Evolutionary conservation across 768 basidiomycete genomes (phyloP), one percentile per base, ranked within the genome.

Genomic region (Mycena leptocephala): DNA sequence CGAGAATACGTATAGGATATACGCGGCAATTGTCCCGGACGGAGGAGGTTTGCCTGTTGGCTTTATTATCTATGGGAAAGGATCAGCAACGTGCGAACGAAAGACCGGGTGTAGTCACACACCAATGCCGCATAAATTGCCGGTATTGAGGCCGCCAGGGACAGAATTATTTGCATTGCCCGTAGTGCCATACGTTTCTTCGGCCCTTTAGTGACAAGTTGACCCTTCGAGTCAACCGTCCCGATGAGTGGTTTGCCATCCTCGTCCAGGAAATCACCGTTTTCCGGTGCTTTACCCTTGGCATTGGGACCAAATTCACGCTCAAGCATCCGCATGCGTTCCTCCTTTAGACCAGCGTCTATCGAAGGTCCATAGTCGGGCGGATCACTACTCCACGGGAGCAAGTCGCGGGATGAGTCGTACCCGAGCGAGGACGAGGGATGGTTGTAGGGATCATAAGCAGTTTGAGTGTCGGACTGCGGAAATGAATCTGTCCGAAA

Each of bases 281-380:
- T 80, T 33, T 76, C 71, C 74, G 82, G 73, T 71, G 81, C 77
- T 75, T 85, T 79, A 33, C 79, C 70, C 76, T 86, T 79, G 26
- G 81, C 76, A 59, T 88, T 86, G n/a, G 84, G 82, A 4, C 90
- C 90, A 81, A 94, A 95, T 76, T 94, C 93, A 22, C 89, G 89
- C 80, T 94, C 91, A 13, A 95, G 87, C 93, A 94, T 94, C 8
- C 92, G 90, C 78, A 94, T 87, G 22, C 93, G 88, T 78, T 94
- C 93, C 81, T 92, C 92, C 81, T 93, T 94, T 35, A 91, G 84
- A n/a, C 87, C 82, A 2, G 88, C 82, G 70, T 91, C 88, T 5
- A 93, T 78, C 1, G 84, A 82, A 0, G 84, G 82, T 24, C 85
- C 86, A 71, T 87, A 86, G 26, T 89, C 87, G 16, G 88, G 87